Evolutionary conservation across 192 early-diverging fungal species (phyloP), one percentile per base, ranked within the genome.

Genomic region (Backusella circina): DNA sequence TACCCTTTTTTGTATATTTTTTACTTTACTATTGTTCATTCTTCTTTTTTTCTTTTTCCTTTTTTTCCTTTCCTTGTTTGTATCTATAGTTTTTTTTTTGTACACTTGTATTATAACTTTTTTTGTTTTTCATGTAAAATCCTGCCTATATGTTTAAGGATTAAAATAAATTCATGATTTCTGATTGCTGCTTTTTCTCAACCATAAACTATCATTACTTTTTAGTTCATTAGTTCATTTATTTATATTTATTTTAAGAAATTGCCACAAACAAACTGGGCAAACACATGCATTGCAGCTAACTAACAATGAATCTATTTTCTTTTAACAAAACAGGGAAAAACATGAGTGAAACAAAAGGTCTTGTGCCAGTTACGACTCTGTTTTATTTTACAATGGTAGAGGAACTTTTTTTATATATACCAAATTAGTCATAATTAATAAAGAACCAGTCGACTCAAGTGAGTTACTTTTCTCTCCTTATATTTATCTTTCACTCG

Each of bases 31-130:
- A 47, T 57, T 57, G 51, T 57, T 57, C 23, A 57, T 57, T 57
- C 51, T 54, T 54, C 21, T 57, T 26, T 57, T 21, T 57, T 57
- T 57, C 51, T 57, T 57, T 57, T 57, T 57, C 51, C 39, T 57
- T 23, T 18, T 57, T 57, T 26, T 26, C 23, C 51, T 57, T 57
- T 57, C 51, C 51, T 57, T 57, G 51, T 26, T 57, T 57, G 51
- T 57, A 57, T 57, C 51, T 57, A 57, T 57, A 57, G 51, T 57
- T 57, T 61, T 61, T n/a, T 61, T 61, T 61, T 61, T 61, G 54
- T 61, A 61, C 54, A 61, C 54, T 61, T 61, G 54, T 61, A 61
- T 61, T 61, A 61, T 61, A 61, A 61, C 54, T 61, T 61, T 61
- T 61, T 61, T 61, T 61, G 54, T 61, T 61, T 61, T 4, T 13